Base-by-base conservation (phyloP, 1,139 yeast species). In the Nematodospora anomalae region DNA sequence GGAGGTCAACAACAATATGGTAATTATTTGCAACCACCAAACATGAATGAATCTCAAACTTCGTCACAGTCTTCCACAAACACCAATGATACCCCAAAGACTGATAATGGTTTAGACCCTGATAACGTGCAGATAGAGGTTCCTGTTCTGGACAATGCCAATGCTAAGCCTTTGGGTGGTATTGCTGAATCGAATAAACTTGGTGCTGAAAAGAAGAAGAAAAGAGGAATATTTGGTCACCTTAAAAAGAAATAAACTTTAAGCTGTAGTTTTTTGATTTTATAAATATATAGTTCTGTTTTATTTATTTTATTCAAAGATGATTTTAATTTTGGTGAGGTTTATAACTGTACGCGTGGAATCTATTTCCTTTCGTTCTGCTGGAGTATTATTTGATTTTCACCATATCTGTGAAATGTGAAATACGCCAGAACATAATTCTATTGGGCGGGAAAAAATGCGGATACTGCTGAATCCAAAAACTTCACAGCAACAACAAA, bases 141-240 rank as follows among this genome's bases (percentile, higher is more conserved):
- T 42, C 34, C 51, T 14, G 47, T 51, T 11, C 26, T 47, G 5
- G 35, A 40, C 11, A 58, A 53, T 16, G 20, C 42, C 3, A 42
- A 43, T 26, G 58, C 62, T 6, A 65, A 64, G 39, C 74, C 74
- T 4, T 54, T 67, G 35, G 74, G 74, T 4, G 57, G 50, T 1
- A 52, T 62, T n/a, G 45, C 57, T 4, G 43, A 44, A 6, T 44
- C 55, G 4, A 53, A 50, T 32, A 48, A 48, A 24, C 42, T 36
- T 10, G 49, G 45, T 4, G 35, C 39, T 1, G 36, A 41, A 1
- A 41, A 42, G 2, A 51, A 43, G 2, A 50, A 52, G 20, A 53
- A 53, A 34, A 59, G 53, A 32, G 71, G 74, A 2, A 46, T 69
- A 2, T 65, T 69, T 42, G 60, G 66, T 18, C 36, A 33, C 23